Conservation (phyloP, 768 basidiomycete genomes). For the Pilatotrama ljubarskyi region DNA sequence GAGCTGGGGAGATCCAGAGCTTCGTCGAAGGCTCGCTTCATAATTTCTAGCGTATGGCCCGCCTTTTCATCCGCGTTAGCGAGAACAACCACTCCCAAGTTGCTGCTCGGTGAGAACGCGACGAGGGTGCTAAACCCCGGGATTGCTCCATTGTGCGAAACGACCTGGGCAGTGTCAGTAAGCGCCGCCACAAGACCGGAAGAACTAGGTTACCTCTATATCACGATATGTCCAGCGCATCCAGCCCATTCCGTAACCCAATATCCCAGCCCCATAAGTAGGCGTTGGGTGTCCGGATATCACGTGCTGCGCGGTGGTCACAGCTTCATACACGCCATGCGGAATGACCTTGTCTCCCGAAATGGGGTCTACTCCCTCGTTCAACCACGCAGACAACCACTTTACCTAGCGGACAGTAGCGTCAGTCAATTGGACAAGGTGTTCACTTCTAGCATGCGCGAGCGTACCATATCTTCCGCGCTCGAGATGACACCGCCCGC, state of each 20-base stretch:
- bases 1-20: not conserved
- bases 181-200: not conserved
- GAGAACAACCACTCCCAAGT: conserved; percentile 35
- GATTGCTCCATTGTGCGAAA: conserved; percentile 36
- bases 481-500: conserved; percentile 46
- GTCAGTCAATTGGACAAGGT: not conserved
- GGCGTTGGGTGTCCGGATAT: conserved; percentile 7
- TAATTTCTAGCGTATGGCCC: not conserved
- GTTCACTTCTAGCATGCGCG: not conserved
- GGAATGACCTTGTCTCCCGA: conserved; percentile 39
- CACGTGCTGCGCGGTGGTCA: conserved; percentile 36
- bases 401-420: conserved; percentile 31
- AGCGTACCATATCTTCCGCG: conserved; percentile 42
- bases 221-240: conserved; percentile 37
- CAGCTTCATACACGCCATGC: conserved; percentile 30
- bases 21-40: conserved; percentile 11
- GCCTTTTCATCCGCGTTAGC: conserved; percentile 25
- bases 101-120: conserved; percentile 38
- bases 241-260: conserved; percentile 49
- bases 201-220: conserved; percentile 36
- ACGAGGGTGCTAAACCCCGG: conserved; percentile 39
- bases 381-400: conserved; percentile 42
- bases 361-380: conserved; percentile 35
- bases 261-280: conserved; percentile 28
- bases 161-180: conserved; percentile 27